Percentiles rank a stretch among this genome's conserved stretches.
These are phyloP conservation scores for Trichophyton rubrum DNA, from an alignment of 2,329 filamentous ascomycete genomes.

Conservation along the genomic window DNA sequence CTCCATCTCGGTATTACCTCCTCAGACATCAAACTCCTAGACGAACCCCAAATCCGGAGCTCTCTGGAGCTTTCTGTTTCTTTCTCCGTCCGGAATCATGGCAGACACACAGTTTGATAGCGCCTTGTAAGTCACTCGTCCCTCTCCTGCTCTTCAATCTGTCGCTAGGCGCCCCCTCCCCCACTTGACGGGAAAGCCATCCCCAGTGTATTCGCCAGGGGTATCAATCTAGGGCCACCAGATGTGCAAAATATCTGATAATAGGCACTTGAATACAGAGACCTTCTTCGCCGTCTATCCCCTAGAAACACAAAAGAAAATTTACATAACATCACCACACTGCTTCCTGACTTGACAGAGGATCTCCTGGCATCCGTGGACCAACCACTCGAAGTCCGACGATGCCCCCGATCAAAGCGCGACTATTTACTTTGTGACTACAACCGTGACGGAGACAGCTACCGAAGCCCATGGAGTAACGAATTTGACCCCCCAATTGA, in stretches of 20 bases:
- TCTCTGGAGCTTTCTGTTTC: neutral
- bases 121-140: slow-evolving; percentile 32
- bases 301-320: slow-evolving; percentile 83
- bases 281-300: slow-evolving; percentile 95
- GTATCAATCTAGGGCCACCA: neutral
- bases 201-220: neutral
- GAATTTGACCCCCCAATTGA: slow-evolving; percentile 88
- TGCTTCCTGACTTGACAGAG: slow-evolving; percentile 86
- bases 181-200: slow-evolving; percentile 11
- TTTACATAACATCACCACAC: slow-evolving; percentile 73
- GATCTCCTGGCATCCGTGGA: slow-evolving; percentile 96
- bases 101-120: slow-evolving; percentile 40
- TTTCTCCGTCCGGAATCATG: slow-evolving; percentile 18
- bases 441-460: slow-evolving; percentile 96
- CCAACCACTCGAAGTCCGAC: slow-evolving; percentile 75
- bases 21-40: neutral
- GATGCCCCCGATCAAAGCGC: slow-evolving; percentile 76
- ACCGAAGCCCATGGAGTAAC: slow-evolving; percentile 97
- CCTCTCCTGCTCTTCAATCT: neutral
- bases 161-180: neutral
- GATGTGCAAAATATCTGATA: slow-evolving; percentile 1
- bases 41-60: neutral
- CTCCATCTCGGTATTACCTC: neutral
- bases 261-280: slow-evolving; percentile 42
- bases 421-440: slow-evolving; percentile 99